Evolutionary conservation across 768 basidiomycete species (phyloP).

Genomic region (Tubosaeta sp.): DNA sequence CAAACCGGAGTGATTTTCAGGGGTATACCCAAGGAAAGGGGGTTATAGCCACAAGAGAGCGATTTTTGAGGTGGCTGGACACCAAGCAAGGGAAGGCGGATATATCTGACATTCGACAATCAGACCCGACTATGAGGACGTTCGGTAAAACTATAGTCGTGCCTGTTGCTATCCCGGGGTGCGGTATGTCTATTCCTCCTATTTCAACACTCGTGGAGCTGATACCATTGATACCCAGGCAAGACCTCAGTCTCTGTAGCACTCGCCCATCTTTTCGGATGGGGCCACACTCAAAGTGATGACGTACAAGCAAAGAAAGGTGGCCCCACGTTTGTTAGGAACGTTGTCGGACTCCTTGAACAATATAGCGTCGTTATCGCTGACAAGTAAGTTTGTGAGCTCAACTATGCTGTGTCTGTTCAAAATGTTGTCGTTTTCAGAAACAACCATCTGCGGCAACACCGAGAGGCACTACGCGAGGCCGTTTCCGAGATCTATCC

Average conservation of each 20-base stretch:
- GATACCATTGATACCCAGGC: slow-evolving; percentile 40
- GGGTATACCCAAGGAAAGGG: slow-evolving; percentile 70
- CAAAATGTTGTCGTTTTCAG: slow-evolving; percentile 34
- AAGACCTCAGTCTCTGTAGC: slow-evolving; percentile 86
- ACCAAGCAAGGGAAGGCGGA: slow-evolving; percentile 42
- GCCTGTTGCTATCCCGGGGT: slow-evolving; percentile 89
- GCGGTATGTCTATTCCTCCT: slow-evolving; percentile 51
- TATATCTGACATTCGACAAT: slow-evolving; percentile 26
- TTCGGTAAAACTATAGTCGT: slow-evolving; percentile 79
- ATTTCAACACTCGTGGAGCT: background rate
- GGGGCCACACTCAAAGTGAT: slow-evolving; percentile 92
- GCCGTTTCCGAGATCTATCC: slow-evolving; percentile 41
- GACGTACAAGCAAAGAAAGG: slow-evolving; percentile 77
- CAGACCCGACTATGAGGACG: slow-evolving; percentile 15
- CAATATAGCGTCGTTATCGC: slow-evolving; percentile 80
- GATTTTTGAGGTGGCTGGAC: slow-evolving; percentile 68
- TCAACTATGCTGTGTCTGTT: background rate
- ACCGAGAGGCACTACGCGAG: slow-evolving; percentile 68
- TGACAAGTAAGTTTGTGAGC: slow-evolving; percentile 63
- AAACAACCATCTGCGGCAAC: slow-evolving; percentile 85
- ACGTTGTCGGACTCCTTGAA: slow-evolving; percentile 63
- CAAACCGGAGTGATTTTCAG: slow-evolving; percentile 55
- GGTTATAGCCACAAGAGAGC: slow-evolving; percentile 78
- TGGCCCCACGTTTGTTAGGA: slow-evolving; percentile 65
- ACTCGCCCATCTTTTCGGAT: slow-evolving; percentile 75